Conservation (phyloP, 23 red algal genomes). For the Gracilaria caudata region DNA sequence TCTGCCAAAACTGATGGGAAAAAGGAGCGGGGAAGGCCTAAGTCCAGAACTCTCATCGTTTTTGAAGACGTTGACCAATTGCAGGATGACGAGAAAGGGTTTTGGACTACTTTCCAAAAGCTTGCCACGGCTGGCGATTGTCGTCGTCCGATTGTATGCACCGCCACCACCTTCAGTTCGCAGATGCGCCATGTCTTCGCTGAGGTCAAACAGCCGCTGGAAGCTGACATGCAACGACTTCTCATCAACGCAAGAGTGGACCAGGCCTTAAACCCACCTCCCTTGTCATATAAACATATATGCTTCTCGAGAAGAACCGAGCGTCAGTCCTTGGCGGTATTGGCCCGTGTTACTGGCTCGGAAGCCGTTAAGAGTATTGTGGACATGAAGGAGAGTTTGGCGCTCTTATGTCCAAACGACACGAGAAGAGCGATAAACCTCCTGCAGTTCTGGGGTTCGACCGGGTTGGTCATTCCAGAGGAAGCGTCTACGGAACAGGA, state of each 20-base stretch:
- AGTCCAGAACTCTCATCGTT: slow-evolving; percentile 57
- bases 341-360: slow-evolving; percentile 24
- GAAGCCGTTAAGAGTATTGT: slow-evolving; percentile 3
- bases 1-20: background rate
- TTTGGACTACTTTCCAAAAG: slow-evolving; percentile 63
- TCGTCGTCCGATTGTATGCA: slow-evolving; percentile 55
- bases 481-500: no score
- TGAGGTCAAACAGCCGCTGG: slow-evolving; percentile 14
- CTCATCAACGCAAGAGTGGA: slow-evolving; percentile 35
- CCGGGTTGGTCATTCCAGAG: slow-evolving; percentile 22
- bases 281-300: slow-evolving; percentile 39
- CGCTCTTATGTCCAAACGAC: slow-evolving; percentile 32
- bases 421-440: slow-evolving; percentile 44
- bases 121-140: slow-evolving; percentile 36
- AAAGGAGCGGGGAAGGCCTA: background rate
- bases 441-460: slow-evolving; percentile 52
- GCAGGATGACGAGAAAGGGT: slow-evolving; percentile 77
- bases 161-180: slow-evolving; percentile 54
- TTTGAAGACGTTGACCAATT: slow-evolving; percentile 78
- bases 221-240: slow-evolving; percentile 39
- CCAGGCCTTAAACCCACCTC: background rate
- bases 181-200: slow-evolving; percentile 48
- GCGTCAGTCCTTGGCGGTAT: slow-evolving; percentile 42
- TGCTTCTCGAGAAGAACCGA: slow-evolving; percentile 27
- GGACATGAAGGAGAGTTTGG: slow-evolving; percentile 19